phyloP scores from a whole-genome alignment of 495 filamentous ascomycete species.

The Daldinia loculata region DNA sequence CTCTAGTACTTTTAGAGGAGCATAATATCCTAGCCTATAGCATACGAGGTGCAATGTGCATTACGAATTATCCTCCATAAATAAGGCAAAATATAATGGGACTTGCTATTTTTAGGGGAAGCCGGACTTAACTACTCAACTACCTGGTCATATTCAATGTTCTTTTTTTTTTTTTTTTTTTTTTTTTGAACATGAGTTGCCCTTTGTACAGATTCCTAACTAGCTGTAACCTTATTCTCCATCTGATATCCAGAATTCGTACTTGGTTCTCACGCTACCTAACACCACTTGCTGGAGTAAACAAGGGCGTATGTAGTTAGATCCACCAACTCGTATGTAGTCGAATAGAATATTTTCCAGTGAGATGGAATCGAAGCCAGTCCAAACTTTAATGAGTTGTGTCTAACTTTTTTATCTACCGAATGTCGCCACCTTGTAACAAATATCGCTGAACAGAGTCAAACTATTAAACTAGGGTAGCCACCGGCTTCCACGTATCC shows the following conservation, averaged over 20 bases:
- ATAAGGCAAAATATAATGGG: not conserved
- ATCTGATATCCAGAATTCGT: not conserved
- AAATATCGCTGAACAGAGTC: not conserved
- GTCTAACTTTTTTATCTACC: not conserved
- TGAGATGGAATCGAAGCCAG: not conserved
- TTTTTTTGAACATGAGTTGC: not conserved
- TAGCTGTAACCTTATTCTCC: conserved; percentile 1
- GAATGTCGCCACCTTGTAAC: not conserved
- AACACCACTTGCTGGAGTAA: not conserved
- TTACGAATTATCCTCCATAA: not conserved
- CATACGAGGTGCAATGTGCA: not conserved
- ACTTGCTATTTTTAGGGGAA: not conserved
- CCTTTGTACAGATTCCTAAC: not conserved
- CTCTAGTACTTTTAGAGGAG: not conserved
- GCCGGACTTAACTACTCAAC: not conserved
- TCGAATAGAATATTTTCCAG: not conserved
- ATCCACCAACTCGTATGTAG: not conserved
- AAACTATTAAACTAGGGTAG: not conserved
- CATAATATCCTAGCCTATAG: not conserved
- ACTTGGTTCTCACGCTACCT: not conserved
- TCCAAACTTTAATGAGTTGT: not conserved
- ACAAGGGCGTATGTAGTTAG: not conserved
- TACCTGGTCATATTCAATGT: not conserved
- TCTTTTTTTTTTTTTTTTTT: not conserved
- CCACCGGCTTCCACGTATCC: conserved; percentile 3